phyloP scores from a whole-genome alignment of 176 grass and related monocot species.

The Poa annua region DNA sequence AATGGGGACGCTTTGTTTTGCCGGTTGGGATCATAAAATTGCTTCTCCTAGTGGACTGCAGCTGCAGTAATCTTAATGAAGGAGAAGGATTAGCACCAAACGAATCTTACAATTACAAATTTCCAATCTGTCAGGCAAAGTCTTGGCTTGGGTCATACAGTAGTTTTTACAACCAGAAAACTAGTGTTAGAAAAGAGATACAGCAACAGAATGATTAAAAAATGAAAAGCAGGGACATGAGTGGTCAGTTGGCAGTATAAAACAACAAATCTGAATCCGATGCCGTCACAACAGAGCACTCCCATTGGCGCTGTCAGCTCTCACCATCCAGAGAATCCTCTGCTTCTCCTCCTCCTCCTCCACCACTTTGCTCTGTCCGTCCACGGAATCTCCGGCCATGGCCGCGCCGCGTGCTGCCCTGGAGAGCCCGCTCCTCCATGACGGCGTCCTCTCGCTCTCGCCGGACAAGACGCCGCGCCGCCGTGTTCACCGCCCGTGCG shows the following conservation, averaged over 20 bases:
- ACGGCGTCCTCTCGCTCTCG: not conserved
- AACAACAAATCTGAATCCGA: not conserved
- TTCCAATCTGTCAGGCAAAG: not conserved
- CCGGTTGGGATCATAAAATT: no score
- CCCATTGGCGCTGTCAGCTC: not conserved
- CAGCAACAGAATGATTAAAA: no score
- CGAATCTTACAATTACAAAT: not conserved
- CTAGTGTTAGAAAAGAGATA: not conserved
- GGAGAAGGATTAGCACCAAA: no score
- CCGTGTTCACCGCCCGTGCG: conserved; percentile 11
- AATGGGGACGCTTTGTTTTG: no score
- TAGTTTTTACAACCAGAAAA: not conserved
- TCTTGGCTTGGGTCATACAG: not conserved
- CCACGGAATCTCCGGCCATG: conserved; percentile 44
- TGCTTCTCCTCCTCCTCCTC: not conserved
- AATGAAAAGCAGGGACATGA: no score
- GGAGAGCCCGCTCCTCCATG: conserved; percentile 40
- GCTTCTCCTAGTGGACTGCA: not conserved
- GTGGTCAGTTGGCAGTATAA: not conserved
- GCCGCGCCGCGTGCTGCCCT: not conserved
- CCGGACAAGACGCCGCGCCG: not conserved
- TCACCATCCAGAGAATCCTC: conserved; percentile 38
- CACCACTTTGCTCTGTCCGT: not conserved
- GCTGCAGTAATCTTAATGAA: no score
- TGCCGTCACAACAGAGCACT: not conserved